Evolutionary conservation across 495 filamentous ascomycete species (phyloP).

Genomic region (Letharia columbiana): DNA sequence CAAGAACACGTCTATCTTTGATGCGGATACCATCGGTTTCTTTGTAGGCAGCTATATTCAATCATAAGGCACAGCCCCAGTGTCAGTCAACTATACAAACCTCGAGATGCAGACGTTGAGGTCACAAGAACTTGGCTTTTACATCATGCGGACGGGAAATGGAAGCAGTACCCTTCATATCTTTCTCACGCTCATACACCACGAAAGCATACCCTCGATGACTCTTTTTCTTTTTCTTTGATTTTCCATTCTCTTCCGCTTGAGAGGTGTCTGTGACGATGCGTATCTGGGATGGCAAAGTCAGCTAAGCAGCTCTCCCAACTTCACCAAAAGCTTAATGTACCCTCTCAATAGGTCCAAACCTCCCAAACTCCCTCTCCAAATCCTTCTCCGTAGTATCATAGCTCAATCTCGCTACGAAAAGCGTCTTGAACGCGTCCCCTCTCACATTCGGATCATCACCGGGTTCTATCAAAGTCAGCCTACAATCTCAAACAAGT

Average conservation of each 20-base stretch:
- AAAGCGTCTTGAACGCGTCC: conserved; percentile 90
- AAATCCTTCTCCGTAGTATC: conserved; percentile 82
- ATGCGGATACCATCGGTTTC: conserved; percentile 87
- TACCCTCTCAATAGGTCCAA: conserved; percentile 90
- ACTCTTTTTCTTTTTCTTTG: conserved; percentile 72
- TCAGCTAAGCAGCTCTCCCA: neutral
- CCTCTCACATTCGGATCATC: conserved; percentile 81
- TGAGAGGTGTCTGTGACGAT: conserved; percentile 59
- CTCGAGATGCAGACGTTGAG: conserved; percentile 31
- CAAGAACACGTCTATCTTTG: conserved; percentile 81
- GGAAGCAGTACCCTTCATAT: conserved; percentile 89
- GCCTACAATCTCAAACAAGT: conserved; percentile 11
- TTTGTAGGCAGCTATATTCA: conserved; percentile 62
- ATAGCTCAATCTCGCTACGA: conserved; percentile 83
- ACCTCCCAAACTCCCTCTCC: conserved; percentile 89
- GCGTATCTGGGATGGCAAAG: conserved; percentile 56
- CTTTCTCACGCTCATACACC: conserved; percentile 93
- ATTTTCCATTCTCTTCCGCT: conserved; percentile 38
- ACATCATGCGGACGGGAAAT: conserved; percentile 29
- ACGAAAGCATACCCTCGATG: conserved; percentile 94
- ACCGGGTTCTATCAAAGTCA: conserved; percentile 46
- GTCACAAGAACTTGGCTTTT: conserved; percentile 5
- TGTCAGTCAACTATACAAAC: conserved; percentile 30
- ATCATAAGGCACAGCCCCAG: conserved; percentile 20
- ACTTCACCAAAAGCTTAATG: conserved; percentile 21